Evolutionary conservation across 768 basidiomycete genomes (phyloP).

Genomic region (Sporobolomyces phaffii): DNA sequence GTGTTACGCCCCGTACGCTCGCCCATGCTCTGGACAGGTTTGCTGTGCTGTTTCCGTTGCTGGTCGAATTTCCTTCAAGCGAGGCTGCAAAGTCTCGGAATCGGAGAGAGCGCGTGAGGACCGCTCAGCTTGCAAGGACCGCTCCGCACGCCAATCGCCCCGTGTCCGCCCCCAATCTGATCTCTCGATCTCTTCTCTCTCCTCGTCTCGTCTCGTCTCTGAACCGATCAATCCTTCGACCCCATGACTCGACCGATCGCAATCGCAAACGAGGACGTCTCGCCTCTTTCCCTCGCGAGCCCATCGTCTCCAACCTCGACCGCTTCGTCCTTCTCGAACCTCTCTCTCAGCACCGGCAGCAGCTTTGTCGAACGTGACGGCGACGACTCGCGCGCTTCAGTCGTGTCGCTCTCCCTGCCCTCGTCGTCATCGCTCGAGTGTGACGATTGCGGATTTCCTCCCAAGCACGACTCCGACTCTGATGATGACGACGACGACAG

Average conservation of each 20-base stretch:
- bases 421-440: not conserved
- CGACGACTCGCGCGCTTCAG: not conserved
- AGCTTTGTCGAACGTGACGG: not conserved
- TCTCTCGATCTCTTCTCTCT: too few species aligned
- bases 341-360: slow-evolving; percentile 12
- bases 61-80: too few species aligned
- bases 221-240: too few species aligned
- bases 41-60: too few species aligned
- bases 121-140: not conserved
- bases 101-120: not conserved
- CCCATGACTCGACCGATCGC: not conserved
- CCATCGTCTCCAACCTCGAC: not conserved
- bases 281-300: slow-evolving; percentile 14
- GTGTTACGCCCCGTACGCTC: too few species aligned
- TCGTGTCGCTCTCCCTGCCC: not conserved
- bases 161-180: not conserved
- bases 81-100: not conserved
- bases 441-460: too few species aligned
- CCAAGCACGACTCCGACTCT: not conserved
- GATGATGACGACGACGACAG: not conserved
- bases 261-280: not conserved
- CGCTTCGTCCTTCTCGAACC: not conserved
- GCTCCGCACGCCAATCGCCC: not conserved
- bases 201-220: too few species aligned
- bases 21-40: too few species aligned